Evolutionary conservation across 176 grass and related monocot genomes (phyloP).

Genomic region (Cymbopogon citratus): DNA sequence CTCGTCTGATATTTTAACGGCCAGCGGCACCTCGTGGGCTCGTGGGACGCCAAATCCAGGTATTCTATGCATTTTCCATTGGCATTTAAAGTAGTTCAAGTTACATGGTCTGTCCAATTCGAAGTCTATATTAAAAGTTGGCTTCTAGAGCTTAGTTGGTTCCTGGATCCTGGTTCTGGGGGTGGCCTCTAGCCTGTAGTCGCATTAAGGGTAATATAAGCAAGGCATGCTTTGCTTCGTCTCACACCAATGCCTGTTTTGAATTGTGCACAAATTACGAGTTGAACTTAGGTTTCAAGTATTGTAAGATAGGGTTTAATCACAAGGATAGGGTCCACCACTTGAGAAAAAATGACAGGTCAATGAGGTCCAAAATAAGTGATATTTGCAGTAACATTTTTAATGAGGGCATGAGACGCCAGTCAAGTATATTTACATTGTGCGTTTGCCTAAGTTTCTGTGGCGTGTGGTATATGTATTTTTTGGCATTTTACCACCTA

Average conservation of each 20-base stretch:
- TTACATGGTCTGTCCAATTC: background rate
- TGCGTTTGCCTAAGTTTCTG: too few species aligned
- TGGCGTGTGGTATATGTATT: too few species aligned
- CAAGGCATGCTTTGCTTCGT: slow-evolving; percentile 12
- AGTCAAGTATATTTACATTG: background rate
- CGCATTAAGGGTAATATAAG: background rate
- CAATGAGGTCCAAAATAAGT: background rate
- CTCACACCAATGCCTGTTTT: background rate
- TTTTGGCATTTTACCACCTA: too few species aligned
- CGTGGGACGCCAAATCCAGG: background rate
- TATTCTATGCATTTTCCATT: background rate
- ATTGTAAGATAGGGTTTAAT: background rate
- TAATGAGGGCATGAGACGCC: too few species aligned
- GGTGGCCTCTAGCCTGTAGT: background rate
- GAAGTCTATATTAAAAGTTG: background rate
- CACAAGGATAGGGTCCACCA: background rate
- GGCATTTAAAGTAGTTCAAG: background rate
- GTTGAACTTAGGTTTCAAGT: background rate
- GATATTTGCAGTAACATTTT: too few species aligned
- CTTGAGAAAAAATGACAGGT: background rate
- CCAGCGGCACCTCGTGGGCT: slow-evolving; percentile 8
- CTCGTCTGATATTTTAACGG: background rate
- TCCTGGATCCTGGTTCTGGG: background rate
- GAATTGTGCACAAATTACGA: background rate
- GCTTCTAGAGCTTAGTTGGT: background rate